A percentile compares a stretch with the other conserved stretches of the same genome.
These are phyloP conservation scores for Gossypium rotundifolium DNA, from an alignment of 345 rosid genomes.

Conservation along the genomic window DNA sequence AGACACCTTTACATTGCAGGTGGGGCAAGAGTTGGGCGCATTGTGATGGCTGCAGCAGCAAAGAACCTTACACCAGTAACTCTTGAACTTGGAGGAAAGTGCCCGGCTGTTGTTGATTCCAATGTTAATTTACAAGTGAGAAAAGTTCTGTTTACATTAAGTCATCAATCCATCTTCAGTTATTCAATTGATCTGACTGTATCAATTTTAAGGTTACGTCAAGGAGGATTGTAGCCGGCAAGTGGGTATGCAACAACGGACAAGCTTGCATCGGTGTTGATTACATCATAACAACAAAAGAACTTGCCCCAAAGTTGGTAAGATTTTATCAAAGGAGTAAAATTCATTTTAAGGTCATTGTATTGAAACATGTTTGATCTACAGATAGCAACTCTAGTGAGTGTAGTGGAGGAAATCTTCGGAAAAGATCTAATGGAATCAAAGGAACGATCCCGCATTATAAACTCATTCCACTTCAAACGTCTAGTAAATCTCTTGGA, in stretches of 20 bases:
- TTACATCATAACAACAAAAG: constrained; percentile 74
- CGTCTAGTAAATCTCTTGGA: constrained; percentile 75
- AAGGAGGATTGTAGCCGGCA: constrained; percentile 72
- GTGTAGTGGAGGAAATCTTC: constrained; percentile 57
- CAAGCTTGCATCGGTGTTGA: constrained; percentile 89
- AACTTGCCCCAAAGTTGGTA: constrained; percentile 73
- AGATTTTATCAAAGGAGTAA: constrained; percentile 17
- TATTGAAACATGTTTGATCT: constrained; percentile 3
- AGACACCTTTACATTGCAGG: constrained; percentile 41
- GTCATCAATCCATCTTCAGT: neutral
- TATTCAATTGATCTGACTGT: constrained; percentile 7
- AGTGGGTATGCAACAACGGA: constrained; percentile 91
- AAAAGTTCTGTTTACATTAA: constrained; percentile 2
- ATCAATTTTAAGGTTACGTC: constrained; percentile 51
- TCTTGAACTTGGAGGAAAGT: constrained; percentile 96
- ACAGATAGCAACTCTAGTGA: constrained; percentile 60
- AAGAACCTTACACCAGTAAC: constrained; percentile 92
- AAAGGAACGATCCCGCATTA: constrained; percentile 73
- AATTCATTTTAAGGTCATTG: neutral
- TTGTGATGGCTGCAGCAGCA: constrained; percentile 96
- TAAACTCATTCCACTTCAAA: constrained; percentile 64
- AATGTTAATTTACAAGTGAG: constrained; percentile 61
- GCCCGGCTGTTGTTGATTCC: constrained; percentile 82
- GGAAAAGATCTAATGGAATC: constrained; percentile 74
- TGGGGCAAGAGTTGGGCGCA: constrained; percentile 64